Evolutionary conservation across 345 rosid species (phyloP).

Genomic region (Gossypium mustelinum): DNA sequence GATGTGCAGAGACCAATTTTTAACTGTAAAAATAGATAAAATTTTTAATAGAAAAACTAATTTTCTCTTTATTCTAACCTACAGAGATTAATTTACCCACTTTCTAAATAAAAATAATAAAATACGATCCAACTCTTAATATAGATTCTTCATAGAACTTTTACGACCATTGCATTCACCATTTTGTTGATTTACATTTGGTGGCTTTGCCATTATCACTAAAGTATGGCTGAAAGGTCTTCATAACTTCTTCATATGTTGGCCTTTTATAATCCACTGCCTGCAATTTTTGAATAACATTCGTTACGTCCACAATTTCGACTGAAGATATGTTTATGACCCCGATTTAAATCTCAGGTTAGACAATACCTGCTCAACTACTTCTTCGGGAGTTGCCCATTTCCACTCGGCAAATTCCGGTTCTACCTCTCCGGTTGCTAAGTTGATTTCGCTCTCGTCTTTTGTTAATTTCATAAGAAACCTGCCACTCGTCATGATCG

Average conservation of each 20-base stretch:
- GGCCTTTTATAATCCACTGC: slow-evolving; percentile 99
- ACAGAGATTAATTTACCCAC: no score
- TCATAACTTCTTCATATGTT: slow-evolving; percentile 84
- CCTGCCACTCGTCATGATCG: slow-evolving; percentile 35
- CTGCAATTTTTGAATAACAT: slow-evolving; percentile 25
- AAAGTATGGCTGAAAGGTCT: slow-evolving; percentile 66
- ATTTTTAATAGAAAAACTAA: no score
- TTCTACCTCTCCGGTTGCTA: slow-evolving; percentile 69
- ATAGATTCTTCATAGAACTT: no score
- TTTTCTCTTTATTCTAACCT: no score
- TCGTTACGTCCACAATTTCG: no score
- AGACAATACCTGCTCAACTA: slow-evolving; percentile 52
- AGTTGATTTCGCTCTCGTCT: slow-evolving; percentile 78
- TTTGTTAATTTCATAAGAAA: slow-evolving; percentile 73
- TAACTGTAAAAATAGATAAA: no score
- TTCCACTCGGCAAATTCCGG: slow-evolving; percentile 96
- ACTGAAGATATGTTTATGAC: no score
- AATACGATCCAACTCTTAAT: no score
- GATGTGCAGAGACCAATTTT: no score
- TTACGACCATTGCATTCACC: slow-evolving; percentile 38
- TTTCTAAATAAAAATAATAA: no score
- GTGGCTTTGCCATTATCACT: slow-evolving; percentile 52
- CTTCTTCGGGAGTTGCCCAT: slow-evolving; percentile 84
- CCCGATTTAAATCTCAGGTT: not conserved
- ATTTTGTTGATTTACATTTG: slow-evolving; percentile 89